Evolutionary conservation across 1,284 basidiomycete species (phyloP), one percentile per base, ranked within the genome.

Genomic region (Papiliotrema terrestris): DNA sequence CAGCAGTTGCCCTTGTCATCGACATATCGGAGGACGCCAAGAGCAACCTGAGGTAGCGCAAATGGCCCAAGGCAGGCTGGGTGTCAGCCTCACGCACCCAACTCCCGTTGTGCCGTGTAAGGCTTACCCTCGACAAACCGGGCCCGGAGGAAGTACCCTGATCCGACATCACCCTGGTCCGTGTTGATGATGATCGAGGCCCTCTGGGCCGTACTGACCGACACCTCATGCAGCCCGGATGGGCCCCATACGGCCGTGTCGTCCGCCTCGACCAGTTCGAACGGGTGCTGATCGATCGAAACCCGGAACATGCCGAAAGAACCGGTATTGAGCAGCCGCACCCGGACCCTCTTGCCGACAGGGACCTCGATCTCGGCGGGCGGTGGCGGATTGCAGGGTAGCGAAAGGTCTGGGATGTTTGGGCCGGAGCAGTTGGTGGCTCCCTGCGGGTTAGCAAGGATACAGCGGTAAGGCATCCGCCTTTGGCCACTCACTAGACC

Each of bases 161-260:
- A 61, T 8, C 67, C 66, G 8, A 42, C 49, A 1, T 23, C 36
- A 38, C 72, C 68, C 38, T 64, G 50, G 39, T 60, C 55, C 14
- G 73, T 67, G 45, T 68, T 56, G 25, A 77, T 45, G 26, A 76
- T 52, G 29, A 67, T 64, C 8, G 69, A 72, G 48, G 67, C 68
- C 49, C 76, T 67, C 56, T 76, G 69, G 0, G 66, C 73, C 1
- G 60, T 58, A 2, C 51, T 61, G 2, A 68, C 41, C 2, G 54
- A 45, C 3, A 69, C 17, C 47, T 72, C 67, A 44, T 64, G 60
- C 17, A 67, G 36, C 2, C 44, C 38, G 1, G 52, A 25, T 0
- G 61, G 55, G 2, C 62, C 61, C 25, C 51, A 55, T 9, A 72
- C 43, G 2, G 66, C 57, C 5, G 56, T 60, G 46, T 66, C 66